A percentile compares a stretch with the other conserved stretches of the same genome.
Evolutionary conservation across 208 protist species (phyloP).

Genomic region (Pavlovales sp.): DNA sequence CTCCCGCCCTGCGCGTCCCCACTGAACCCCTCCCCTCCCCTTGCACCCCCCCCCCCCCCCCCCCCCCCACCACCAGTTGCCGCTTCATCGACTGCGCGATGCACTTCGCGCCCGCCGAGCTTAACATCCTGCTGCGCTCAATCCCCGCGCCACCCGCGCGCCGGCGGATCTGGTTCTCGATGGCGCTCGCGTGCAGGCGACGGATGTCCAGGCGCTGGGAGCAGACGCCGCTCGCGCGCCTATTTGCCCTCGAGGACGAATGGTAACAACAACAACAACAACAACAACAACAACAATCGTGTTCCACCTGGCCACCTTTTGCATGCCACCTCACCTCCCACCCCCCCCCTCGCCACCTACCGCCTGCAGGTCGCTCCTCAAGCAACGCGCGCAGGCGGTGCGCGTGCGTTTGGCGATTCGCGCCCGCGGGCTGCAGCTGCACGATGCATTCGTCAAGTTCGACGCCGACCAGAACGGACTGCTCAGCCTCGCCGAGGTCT

Average conservation of each 20-base stretch:
- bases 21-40: too few relatives aligned
- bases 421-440: background rate
- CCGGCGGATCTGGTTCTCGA: conserved; percentile 47
- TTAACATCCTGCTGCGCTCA: conserved; percentile 52
- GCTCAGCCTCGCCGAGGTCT: conserved; percentile 24
- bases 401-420: conserved; percentile 32
- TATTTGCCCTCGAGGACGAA: conserved; percentile 45
- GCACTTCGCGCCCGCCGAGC: conserved; percentile 49
- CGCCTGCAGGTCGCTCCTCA: too few relatives aligned
- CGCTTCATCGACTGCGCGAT: conserved; percentile 60
- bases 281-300: too few relatives aligned
- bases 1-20: too few relatives aligned
- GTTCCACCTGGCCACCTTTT: too few relatives aligned
- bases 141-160: background rate
- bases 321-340: too few relatives aligned
- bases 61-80: too few relatives aligned
- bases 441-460: conserved; percentile 38
- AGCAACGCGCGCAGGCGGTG: conserved; percentile 37
- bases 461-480: background rate
- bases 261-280: too few relatives aligned
- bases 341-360: too few relatives aligned
- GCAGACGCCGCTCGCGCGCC: conserved; percentile 45
- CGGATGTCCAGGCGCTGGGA: conserved; percentile 41
- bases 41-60: too few relatives aligned
- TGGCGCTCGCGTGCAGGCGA: conserved; percentile 42